Percentiles rank a stretch among this genome's conserved stretches.
phyloP scores from a whole-genome alignment of 2,329 filamentous ascomycete genomes.

The Colletotrichum aenigma region DNA sequence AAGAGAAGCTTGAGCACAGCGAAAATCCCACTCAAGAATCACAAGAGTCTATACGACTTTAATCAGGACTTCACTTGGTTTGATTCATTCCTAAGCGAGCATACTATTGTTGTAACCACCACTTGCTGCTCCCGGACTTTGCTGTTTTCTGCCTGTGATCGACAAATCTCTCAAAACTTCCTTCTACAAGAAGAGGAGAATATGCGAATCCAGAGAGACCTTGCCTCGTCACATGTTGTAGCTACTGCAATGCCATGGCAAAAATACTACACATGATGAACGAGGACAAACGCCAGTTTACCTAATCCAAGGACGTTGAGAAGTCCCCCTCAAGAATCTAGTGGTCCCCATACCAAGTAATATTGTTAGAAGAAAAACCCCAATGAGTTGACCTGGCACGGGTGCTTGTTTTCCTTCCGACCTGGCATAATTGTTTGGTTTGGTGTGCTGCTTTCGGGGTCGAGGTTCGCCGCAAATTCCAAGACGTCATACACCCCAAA shows the following conservation, averaged over 20 bases:
- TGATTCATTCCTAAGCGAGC: neutral
- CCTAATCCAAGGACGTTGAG: neutral
- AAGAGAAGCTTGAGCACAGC: neutral
- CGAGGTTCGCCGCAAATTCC: neutral
- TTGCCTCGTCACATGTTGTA: neutral
- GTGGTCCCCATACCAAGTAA: neutral
- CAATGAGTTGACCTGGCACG: neutral
- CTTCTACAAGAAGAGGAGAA: neutral
- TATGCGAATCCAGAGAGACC: neutral
- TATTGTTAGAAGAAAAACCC: neutral
- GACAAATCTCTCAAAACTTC: neutral
- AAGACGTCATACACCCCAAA: neutral
- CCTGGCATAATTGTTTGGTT: fast-evolving
- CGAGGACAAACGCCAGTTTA: neutral
- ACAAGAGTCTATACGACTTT: neutral
- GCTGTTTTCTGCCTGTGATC: neutral
- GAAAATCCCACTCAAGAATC: neutral
- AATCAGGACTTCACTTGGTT: neutral
- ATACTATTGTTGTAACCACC: neutral
- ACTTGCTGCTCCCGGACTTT: neutral
- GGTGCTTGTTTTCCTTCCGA: neutral
- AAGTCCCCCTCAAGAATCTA: neutral
- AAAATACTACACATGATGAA: neutral
- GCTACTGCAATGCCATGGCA: neutral
- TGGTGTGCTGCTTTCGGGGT: neutral